These are phyloP conservation scores for Pseudomassariella vexata DNA, from an alignment of 2,329 filamentous ascomycete species.

Conservation along the genomic window DNA sequence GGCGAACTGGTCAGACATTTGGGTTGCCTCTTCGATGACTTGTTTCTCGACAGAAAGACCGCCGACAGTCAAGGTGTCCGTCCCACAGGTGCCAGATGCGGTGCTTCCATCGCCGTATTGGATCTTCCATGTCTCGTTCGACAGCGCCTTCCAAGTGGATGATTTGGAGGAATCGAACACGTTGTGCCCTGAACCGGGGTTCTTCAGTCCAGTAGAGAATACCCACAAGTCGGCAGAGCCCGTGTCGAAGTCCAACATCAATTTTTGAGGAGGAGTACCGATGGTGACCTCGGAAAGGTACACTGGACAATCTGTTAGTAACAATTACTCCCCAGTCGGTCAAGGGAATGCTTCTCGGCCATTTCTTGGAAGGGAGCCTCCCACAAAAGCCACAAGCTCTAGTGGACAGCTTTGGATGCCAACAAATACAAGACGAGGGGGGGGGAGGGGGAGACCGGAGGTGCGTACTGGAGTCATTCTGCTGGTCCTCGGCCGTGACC, in stretches of 20 bases:
- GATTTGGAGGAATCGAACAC: conserved; percentile 58
- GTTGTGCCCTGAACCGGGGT: no score
- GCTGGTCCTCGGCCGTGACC: conserved; percentile 56
- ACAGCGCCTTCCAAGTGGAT: conserved; percentile 46
- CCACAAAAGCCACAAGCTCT: neutral
- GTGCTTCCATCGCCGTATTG: conserved; percentile 63
- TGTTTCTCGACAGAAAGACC: conserved; percentile 56
- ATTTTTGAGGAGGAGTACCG: conserved; percentile 57
- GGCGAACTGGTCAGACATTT: conserved; percentile 52
- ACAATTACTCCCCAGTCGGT: neutral
- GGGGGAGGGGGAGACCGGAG: conserved; percentile 11
- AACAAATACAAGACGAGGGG: neutral
- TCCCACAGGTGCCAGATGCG: conserved; percentile 60
- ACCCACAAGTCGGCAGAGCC: conserved; percentile 67
- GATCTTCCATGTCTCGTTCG: conserved; percentile 56
- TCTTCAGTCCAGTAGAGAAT: conserved; percentile 45
- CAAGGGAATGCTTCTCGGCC: neutral
- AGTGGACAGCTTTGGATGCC: neutral
- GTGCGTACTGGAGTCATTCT: conserved; percentile 62
- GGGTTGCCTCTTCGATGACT: conserved; percentile 57
- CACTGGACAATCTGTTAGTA: conserved; percentile 1
- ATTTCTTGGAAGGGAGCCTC: neutral
- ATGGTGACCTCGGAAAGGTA: conserved; percentile 61
- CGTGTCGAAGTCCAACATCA: conserved; percentile 64
- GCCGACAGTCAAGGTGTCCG: conserved; percentile 56